Evolutionary conservation across 2,329 filamentous ascomycete genomes (phyloP), one percentile per base, ranked within the genome.

Genomic region (Apiospora arundinis): DNA sequence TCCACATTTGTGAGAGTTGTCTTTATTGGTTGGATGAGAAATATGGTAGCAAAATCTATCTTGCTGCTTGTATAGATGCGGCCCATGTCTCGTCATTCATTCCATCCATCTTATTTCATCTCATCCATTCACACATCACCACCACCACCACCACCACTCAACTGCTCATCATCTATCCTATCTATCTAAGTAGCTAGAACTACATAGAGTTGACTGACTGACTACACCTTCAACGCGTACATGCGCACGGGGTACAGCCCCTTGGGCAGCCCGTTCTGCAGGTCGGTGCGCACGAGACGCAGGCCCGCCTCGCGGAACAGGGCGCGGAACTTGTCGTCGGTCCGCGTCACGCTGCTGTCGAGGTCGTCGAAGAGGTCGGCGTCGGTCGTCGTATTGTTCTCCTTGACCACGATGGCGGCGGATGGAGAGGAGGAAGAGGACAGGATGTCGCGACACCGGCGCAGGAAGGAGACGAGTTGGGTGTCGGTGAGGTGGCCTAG

Each of bases 341-440:
- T 89, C 88, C 88, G 88, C 3, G 93, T 97, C 1, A 97, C 92
- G 76, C 90, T 92, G 76, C 90, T 93, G 78, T 97, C 94, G 72
- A 86, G 79, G 11, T 90, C 88, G 79, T 97, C 94, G 78, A 92
- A 97, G 32, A 92, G 83, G 80, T 97, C 94, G 45, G 83, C 80
- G 0, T 82, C 82, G 44, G 81, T 87, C 74, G 83, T 86, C 72
- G 82, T 87, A 73, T 93, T 79, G 77, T 97, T 98, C 84, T 98
- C 95, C 84, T 96, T 96, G 70, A 95, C 85, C 12, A 95, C 86
- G n/a, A 95, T 89, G 77, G 89, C 83, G 2, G 88, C 40, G 74
- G 25, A 69, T 46, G 68, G 73, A 4, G 76, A 75, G n/a, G 81
- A 81, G 18, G 73, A 76, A 6, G 78, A 75, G 21, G 76, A 77